Evolutionary conservation across 495 filamentous ascomycete species (phyloP), one percentile per base, ranked within the genome.

Genomic region (Alectoria sarmentosa): DNA sequence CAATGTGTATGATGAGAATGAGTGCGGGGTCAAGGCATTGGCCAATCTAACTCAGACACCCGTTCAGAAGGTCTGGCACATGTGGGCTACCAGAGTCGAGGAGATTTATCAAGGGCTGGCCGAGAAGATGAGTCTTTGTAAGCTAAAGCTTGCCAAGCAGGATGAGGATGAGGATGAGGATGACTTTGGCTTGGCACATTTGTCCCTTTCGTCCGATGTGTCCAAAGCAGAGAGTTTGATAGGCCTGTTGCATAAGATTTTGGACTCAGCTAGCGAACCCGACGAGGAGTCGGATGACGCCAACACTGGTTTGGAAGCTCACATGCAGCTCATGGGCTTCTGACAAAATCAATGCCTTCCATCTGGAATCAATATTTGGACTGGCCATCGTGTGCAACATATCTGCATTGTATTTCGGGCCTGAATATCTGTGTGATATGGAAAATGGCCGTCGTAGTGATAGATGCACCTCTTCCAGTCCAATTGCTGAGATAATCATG

Each of bases 261-360:
- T 55, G 52, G 30, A 55, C 30, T 55, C 52, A 15, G 52, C 52
- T 15, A 55, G 52, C 52, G 52, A 55, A 17, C 52, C 52, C 1
- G 52, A 55, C n/a, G 30, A 34, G 30, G 28, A 34, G 52, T 8
- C 15, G 7, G 52, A 34, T 6, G 13, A 55, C 17, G 6, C 15
- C 15, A 9, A 10, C 1, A 55, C 30, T 17, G 52, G 52, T 9
- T 55, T 55, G 52, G 52, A 55, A 34, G 30, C 15, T 32, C 15
- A 10, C 1, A 32, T 55, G 52, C 28, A 55, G 52, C 17, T 8
- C 15, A 55, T 55, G 52, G 52, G 52, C 5, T 34, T 55, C 48
- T 55, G 30, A 55, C 17, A 13, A 23, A n/a, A n/a, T n/a, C 15
- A 21, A 32, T 13, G 28, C 11, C 4, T 54, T 1, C 13, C 28